Base-by-base conservation (phyloP, 164 flowering plant genomes). In the Annona cherimola region DNA sequence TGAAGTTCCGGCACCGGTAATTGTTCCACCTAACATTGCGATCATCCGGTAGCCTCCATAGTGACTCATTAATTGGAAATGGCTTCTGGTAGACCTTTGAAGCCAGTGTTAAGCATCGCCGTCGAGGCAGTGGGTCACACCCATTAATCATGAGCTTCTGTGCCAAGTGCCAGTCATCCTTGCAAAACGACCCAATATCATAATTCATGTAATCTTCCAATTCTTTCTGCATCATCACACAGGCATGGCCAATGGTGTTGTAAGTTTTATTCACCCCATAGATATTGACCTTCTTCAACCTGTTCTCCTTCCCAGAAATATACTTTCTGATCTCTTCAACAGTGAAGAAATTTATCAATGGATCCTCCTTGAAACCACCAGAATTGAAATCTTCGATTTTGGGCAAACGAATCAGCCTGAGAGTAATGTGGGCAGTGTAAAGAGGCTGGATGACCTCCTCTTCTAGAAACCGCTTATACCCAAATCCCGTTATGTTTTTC, bases 181-280 rank as follows among this genome's bases (percentile, higher is more conserved):
- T 89, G 73, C 99, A 95, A 67, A 81, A 91, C n/a, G 93, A 87
- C 2, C 94, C 97, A 64, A 95, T 83, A 45, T 93, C 98, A 73
- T 95, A 93, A 60, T 88, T 87, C 98, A 95, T 93, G 79, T 90
- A 95, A 75, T 87, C 88, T 73, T 95, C 92, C 71, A 92, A 55
- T 20, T 95, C 96, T 65, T 86, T 86, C 84, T 85, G 90, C 89
- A 84, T 79, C 63, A 84, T 64, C 6, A 89, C 92, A 78, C 98
- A 92, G 1, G 91, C 81, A 78, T 92, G 98, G 3, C 99, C 99
- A 44, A 91, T 90, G 0, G 91, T 88, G 83, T 87, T 92, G 72
- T 87, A 78, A 39, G 84, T 77, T 69, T 69, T 87, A 57, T 84
- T 85, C 0, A 84, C 76, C 43, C 90, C 90, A 70, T 87, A 92